Base-by-base conservation (phyloP, 176 grass and related monocot species). In the Bolboschoenus planiculmis region DNA sequence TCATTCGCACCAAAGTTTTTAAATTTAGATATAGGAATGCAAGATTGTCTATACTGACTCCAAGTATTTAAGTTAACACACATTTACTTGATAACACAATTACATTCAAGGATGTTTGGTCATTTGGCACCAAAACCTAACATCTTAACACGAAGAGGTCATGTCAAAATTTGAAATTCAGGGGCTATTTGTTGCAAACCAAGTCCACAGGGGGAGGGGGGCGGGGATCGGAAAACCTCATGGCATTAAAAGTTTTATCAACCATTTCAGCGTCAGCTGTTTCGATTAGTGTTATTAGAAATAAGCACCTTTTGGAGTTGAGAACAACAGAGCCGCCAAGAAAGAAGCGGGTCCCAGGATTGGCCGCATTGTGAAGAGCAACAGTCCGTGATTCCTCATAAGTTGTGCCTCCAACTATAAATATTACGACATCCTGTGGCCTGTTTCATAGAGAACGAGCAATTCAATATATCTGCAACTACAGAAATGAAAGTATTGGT, bases 381-480 rank as follows among this genome's bases (percentile, higher is more conserved):
- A 98, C 90, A 27, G 89, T 81, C 40, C 92, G 88, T 55, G 96
- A 86, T 86, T 98, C 96, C 86, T 98, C 96, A 16, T 98, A 98
- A 54, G 92, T 95, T 60, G 92, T 98, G 23, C 96, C 96, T 83
- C 96, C 96, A 85, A 95, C 89, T 58, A 98, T 93, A 83, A 98
- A 98, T 72, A 98, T 91, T 80, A 95, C 92, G 30, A 98, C 96
- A 90, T 98, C 96, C 82, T 98, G 96, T 82, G 96, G 92, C 84
- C 96, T 98, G 83, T 80, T 70, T 70, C 18, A 83, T 79, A 86
- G 29, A 50, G 16, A 71, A 56, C 18, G 56, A n/a, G n/a, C n/a
- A n/a, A n/a, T n/a, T n/a, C n/a, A n/a, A n/a, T n/a, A n/a, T n/a
- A n/a, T n/a, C n/a, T n/a, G n/a, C n/a, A n/a, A n/a, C n/a, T n/a